A percentile compares a stretch with the other conserved stretches of the same genome.
phyloP scores from a whole-genome alignment of 2,329 filamentous ascomycete species.

The Cladosporium austrohemisphaericum region DNA sequence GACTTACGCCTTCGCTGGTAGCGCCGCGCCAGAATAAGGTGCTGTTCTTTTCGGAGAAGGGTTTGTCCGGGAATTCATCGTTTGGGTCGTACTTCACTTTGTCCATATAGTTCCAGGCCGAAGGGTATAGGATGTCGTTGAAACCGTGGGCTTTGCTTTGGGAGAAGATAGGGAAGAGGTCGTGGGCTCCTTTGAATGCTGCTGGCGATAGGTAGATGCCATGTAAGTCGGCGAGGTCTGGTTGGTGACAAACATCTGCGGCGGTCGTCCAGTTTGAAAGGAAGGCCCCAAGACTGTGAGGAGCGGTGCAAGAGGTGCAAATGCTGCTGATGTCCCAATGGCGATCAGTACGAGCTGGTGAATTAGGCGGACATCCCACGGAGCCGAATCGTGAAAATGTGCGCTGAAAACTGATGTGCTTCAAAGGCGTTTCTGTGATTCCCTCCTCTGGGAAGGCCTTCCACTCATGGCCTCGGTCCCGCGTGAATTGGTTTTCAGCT shows the following conservation, averaged over 20 bases:
- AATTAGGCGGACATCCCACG: constrained; percentile 58
- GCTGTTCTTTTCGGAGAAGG: constrained; percentile 61
- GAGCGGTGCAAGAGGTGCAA: constrained; percentile 60
- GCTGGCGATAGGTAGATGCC: constrained; percentile 67
- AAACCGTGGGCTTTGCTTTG: constrained; percentile 69
- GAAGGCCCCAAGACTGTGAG: constrained; percentile 65
- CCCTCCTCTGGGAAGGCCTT: constrained; percentile 29
- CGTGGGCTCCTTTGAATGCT: constrained; percentile 57
- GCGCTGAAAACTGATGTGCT: constrained; percentile 35
- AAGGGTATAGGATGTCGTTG: constrained; percentile 72
- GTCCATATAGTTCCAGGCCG: constrained; percentile 59
- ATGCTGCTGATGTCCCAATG: constrained; percentile 63
- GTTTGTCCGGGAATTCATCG: constrained; percentile 48
- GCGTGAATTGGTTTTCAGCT: constrained; percentile 32
- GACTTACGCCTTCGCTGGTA: constrained; percentile 54
- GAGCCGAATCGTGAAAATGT: constrained; percentile 30
- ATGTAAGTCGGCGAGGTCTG: constrained; percentile 70
- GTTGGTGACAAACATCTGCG: constrained; percentile 69
- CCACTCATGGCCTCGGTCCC: constrained; percentile 39
- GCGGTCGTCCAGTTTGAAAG: constrained; percentile 62
- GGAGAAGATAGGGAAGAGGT: constrained; percentile 72
- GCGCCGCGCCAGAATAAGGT: constrained; percentile 72
- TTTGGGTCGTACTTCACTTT: constrained; percentile 53
- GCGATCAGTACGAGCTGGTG: constrained; percentile 55
- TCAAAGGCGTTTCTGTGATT: constrained; percentile 26